A percentile compares a stretch with the other conserved stretches of the same genome.
phyloP scores from a whole-genome alignment of 2,329 filamentous ascomycete genomes.

The Cercospora sesami region DNA sequence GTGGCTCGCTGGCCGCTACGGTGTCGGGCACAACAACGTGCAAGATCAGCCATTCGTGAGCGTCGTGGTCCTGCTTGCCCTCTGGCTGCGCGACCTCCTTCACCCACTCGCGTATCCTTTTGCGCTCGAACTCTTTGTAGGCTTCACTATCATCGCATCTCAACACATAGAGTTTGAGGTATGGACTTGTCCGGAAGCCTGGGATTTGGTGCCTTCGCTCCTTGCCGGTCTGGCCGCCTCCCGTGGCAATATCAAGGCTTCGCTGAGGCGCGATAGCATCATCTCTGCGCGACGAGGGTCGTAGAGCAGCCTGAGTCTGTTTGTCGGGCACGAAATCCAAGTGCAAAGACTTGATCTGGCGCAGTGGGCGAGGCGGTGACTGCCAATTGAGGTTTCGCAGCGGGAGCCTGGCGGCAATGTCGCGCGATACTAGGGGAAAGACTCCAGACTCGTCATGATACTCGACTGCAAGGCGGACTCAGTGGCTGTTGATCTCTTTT shows the following conservation, averaged over 20 bases:
- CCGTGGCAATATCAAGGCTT: slow-evolving; percentile 49
- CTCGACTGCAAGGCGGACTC: slow-evolving; percentile 65
- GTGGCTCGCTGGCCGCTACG: slow-evolving; percentile 73
- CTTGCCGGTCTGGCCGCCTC: slow-evolving; percentile 40
- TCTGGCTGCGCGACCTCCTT: slow-evolving; percentile 69
- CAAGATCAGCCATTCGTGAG: slow-evolving; percentile 91
- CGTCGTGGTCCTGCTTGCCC: slow-evolving; percentile 83
- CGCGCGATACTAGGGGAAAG: slow-evolving; percentile 76
- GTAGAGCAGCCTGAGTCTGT: slow-evolving; percentile 29
- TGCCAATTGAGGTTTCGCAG: slow-evolving; percentile 96
- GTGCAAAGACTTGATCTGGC: slow-evolving; percentile 90
- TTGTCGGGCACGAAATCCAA: slow-evolving; percentile 72
- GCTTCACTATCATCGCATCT: slow-evolving; percentile 94
- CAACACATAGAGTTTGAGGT: slow-evolving; percentile 85
- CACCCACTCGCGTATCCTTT: slow-evolving; percentile 86
- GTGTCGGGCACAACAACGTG: slow-evolving; percentile 91
- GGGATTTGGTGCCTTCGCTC: slow-evolving; percentile 90
- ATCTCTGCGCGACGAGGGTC: slow-evolving; percentile 23
- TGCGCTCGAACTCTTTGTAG: slow-evolving; percentile 78
- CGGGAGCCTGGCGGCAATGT: slow-evolving; percentile 76
- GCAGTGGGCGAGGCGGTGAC: slow-evolving; percentile 82
- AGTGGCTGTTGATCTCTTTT: slow-evolving; percentile 13
- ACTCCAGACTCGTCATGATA: slow-evolving; percentile 92
- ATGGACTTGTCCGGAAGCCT: slow-evolving; percentile 86
- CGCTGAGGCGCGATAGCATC: slow-evolving; percentile 29